Base-by-base conservation (phyloP, 495 filamentous ascomycete species). In the Lasiosphaeria ovina region DNA sequence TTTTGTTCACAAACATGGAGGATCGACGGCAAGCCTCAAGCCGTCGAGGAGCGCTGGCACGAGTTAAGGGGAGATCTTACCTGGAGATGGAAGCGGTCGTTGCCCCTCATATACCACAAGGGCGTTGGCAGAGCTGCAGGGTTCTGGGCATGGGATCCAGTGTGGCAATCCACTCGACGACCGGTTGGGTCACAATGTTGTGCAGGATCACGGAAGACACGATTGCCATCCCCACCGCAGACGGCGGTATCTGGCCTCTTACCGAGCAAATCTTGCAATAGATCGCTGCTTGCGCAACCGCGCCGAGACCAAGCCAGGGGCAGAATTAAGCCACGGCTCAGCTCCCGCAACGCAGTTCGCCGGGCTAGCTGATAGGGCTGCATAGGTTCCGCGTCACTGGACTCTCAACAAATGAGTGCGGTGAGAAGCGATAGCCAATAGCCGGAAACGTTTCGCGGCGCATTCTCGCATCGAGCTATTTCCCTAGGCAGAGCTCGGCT, bases 301-400 rank as follows among this genome's bases (percentile, higher is more conserved):
- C 48, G 24, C 11, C 24, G 55, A 35, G 5, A 8, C 0, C 14
- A n/a, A 17, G 17, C 24, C 8, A 57, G 42, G 44, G 40, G 44
- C 44, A 17, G 32, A 49, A 33, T 35, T 16, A 55, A 55, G 14
- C 34, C 55, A 54, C 40, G 32, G 6, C 55, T 8, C 4, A 16
- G 42, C 35, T 57, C 14, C 44, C 33, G 54, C 32, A 35, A 16
- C 35, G 55, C 38, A 35, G 56, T 62, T 44, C 45, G 12, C 35
- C 48, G 12, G 35, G 38, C 51, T 36, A 61, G 57, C 49, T 62
- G 63, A 66, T 68, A 70, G 66, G 66, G 66, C 68, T 70, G 68
- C 68, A 70, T 63, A 34, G 12, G 52, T 17, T 45, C 34, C 12
- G 52, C 59, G 57, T 63, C 54, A 63, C 60, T 59, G 55, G 63